Evolutionary conservation across 768 basidiomycete genomes (phyloP), one percentile per base, ranked within the genome.

Genomic region (Termitomyces heimii): DNA sequence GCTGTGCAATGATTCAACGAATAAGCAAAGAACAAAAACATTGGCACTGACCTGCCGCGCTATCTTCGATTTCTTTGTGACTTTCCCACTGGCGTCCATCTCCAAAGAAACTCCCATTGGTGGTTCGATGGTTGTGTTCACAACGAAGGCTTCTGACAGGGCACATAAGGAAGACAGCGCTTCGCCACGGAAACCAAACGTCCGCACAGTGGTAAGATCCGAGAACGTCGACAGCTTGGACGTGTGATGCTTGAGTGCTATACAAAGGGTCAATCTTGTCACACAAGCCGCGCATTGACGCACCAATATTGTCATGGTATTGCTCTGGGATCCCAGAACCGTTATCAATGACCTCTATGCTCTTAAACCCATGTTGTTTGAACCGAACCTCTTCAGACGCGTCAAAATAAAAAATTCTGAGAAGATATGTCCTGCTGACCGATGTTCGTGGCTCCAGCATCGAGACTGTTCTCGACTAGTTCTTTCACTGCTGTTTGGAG

Each of bases 141-240:
- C 77, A 0, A 74, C 76, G 12, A 98, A 81, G 3, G 75, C 71
- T 54, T 89, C 86, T 50, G 85, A 82, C 0, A 97, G 72, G 1
- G 92, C 92, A 66, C 95, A 99, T 0, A 99, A 78, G 3, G 96
- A 94, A 7, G 94, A 93, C 0, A 99, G 76, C 0, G 97, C 97
- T 72, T 99, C 97, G 16, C 97, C 97, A 37, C 97, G 82, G 67
- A 98, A 99, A 0, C 96, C 96, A 68, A 98, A 97, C 0, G 94
- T 93, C 5, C 73, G 72, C 10, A 98, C 83, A 0, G 78, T 73
- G 2, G 82, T 74, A 3, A 98, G 81, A 66, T 94, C 91, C 4
- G 81, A 72, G 65, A 88, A 93, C 0, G 84, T 81, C 3, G 83
- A 70, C 0, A 99, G 76, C 70, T 99, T 99, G 6, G 96, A 98